Base-by-base conservation (phyloP, 2,329 filamentous ascomycete species). In the Neofusicoccum ribis region DNA sequence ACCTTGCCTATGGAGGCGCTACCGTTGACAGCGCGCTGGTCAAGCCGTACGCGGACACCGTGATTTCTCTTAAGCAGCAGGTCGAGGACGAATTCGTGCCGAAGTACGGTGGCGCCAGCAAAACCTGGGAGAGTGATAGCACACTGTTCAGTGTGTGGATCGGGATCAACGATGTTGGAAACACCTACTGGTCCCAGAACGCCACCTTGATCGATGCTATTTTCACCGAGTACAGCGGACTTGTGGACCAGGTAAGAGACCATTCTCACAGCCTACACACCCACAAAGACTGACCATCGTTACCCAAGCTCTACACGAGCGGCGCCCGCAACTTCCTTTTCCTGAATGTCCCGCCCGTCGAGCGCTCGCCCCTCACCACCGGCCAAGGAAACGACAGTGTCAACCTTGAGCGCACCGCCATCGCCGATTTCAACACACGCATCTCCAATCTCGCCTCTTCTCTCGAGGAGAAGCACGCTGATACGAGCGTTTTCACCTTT, bases 91-190 rank as follows among this genome's bases (percentile, higher is more conserved):
- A 78, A 12, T 85, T 79, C 67, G 68, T 83, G 3, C 78, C 78
- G 0, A 72, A 69, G 1, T 85, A 80, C 66, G 49, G 70, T 2
- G 75, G 76, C 3, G 70, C 69, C 5, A 70, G 74, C 47, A 75
- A 76, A 3, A 41, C 37, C 9, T 69, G 68, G 68, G 31, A 14
- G 27, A 51, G 60, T 14, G 46, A 60, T 27, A 54, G 67, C 60
- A 65, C 68, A 5, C 65, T 69, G 6, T 69, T 69, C 60, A 67
- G 66, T 11, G 36, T 63, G 59, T 86, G 80, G 76, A 83, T 86
- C 59, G 85, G 85, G 39, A 82, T 86, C 69, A 87, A 87, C 70
- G 85, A 87, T 68, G 78, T 86, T 15, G 82, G 82, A 14, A 84
- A 82, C 69, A 77, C 77, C 9, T 85, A 81, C 76, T 80, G 74